Base-by-base conservation (phyloP, 352 stramenopile genomes). In the Globisporangium iwayamae region DNA sequence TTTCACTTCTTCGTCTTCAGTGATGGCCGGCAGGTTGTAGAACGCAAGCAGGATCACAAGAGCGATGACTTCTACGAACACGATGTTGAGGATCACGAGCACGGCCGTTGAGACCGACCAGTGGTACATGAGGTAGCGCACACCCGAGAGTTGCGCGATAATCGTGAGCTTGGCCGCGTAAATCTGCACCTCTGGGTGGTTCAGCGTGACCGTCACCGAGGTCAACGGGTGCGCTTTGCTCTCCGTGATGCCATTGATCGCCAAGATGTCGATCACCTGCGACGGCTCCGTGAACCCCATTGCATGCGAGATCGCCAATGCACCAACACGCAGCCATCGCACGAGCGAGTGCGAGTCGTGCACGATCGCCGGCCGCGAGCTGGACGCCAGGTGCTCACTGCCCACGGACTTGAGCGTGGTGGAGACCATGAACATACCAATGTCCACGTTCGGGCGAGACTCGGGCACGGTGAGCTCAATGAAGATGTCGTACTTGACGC, bases 121-220 rank as follows among this genome's bases (percentile, higher is more conserved):
- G 76, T 94, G 83, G 70, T 94, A 94, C 85, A 94, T 94, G 60
- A 93, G 71, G 52, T 92, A 94, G 20, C 82, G 83, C 51, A 94
- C 71, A 7, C 85, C 85, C 50, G 82, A 83, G 51, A 94, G 73
- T 70, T 94, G 85, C 28, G 85, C 83, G 60, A 94, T 89, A 59
- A 94, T 79, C 62, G 80, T 93, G 41, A 94, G 77, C 65, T 87
- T 87, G 28, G 79, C 83, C 28, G 66, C 69, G 66, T 90, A 91
- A 7, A 93, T 72, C 56, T 94, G 85, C 59, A 94, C 41, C 60
- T 71, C 69, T 1, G 85, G 83, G 20, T 87, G 87, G 62, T 89
- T 93, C 20, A 94, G 54, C 63, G 65, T 65, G 51, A 94, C 67
- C 0, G 74, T 63, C 3, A 91, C 71, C 11, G 65, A 66, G 2